Percentiles rank a stretch among this genome's conserved stretches.
These are phyloP conservation scores for Acanthamoeba sp. DNA, from an alignment of 208 protist genomes.

Conservation along the genomic window DNA sequence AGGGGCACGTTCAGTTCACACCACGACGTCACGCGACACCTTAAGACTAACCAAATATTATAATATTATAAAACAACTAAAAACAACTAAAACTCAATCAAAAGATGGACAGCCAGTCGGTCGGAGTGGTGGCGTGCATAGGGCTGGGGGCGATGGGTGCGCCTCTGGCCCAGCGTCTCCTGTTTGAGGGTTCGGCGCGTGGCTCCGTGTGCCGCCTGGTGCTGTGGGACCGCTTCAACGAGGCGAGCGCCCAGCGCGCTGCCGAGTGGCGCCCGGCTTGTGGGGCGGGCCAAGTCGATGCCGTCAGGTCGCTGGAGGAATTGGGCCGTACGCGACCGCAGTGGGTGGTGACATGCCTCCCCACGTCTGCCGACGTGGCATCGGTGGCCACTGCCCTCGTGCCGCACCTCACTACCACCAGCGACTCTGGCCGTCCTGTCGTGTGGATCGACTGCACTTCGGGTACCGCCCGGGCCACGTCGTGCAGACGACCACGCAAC, in stretches of 20 bases:
- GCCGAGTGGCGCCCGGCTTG: background rate
- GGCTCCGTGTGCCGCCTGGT: background rate
- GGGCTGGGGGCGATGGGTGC: constrained; percentile 59
- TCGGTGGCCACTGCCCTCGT: background rate
- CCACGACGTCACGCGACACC: too few relatives aligned
- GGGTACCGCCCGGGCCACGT: too few relatives aligned
- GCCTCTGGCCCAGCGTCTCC: constrained; percentile 22
- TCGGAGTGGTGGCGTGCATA: background rate
- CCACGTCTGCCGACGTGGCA: constrained; percentile 37
- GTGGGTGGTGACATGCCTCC: constrained; percentile 48
- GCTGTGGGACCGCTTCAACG: background rate
- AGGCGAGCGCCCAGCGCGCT: background rate
- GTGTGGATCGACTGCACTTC: constrained; percentile 68
- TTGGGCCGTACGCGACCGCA: background rate
- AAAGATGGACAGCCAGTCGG: background rate
- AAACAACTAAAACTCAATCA: too few relatives aligned
- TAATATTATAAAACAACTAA: too few relatives aligned
- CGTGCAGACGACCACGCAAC: too few relatives aligned
- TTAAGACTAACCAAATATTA: too few relatives aligned
- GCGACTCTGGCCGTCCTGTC: background rate
- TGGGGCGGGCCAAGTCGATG: background rate
- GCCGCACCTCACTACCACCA: background rate
- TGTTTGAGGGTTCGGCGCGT: background rate
- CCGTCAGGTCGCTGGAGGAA: background rate
- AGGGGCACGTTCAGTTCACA: too few relatives aligned